phyloP scores from a whole-genome alignment of 2,329 filamentous ascomycete genomes.

The Colletotrichum liaoningense region DNA sequence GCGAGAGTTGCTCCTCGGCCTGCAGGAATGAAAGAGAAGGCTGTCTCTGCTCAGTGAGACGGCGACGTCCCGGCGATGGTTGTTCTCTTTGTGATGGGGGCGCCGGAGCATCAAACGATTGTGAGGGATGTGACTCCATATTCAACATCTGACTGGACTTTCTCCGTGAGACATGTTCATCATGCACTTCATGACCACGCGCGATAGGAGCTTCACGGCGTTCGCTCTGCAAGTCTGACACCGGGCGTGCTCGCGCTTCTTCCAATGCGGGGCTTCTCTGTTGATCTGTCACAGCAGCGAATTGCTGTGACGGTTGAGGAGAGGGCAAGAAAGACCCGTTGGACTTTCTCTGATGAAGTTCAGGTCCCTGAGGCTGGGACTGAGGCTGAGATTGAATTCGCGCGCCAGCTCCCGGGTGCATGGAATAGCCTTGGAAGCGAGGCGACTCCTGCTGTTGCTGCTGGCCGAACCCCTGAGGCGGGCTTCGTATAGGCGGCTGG shows the following conservation, averaged over 20 bases:
- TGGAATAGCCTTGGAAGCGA: slow-evolving; percentile 4
- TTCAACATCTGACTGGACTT: not conserved
- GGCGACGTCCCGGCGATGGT: not conserved
- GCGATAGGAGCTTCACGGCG: not conserved
- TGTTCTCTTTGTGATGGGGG: not conserved
- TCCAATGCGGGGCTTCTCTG: not conserved
- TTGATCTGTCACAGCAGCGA: not conserved
- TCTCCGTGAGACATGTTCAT: not conserved
- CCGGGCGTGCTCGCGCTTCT: not conserved
- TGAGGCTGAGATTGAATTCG: not conserved
- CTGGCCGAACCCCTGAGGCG: not conserved
- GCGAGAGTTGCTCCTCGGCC: not conserved
- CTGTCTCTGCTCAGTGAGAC: not conserved
- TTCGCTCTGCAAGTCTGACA: not conserved
- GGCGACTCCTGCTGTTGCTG: slow-evolving; percentile 16
- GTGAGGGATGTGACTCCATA: not conserved
- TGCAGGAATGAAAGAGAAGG: not conserved
- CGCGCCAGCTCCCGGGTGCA: not conserved
- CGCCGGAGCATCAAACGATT: not conserved
- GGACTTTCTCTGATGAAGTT: not conserved
- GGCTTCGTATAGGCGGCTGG: not conserved
- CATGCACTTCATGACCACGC: not conserved
- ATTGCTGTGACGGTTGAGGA: slow-evolving; percentile 2
- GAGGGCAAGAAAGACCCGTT: not conserved
- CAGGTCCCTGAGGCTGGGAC: not conserved